Conservation (phyloP, 768 basidiomycete species). For the Xerocomellus dryophilus region DNA sequence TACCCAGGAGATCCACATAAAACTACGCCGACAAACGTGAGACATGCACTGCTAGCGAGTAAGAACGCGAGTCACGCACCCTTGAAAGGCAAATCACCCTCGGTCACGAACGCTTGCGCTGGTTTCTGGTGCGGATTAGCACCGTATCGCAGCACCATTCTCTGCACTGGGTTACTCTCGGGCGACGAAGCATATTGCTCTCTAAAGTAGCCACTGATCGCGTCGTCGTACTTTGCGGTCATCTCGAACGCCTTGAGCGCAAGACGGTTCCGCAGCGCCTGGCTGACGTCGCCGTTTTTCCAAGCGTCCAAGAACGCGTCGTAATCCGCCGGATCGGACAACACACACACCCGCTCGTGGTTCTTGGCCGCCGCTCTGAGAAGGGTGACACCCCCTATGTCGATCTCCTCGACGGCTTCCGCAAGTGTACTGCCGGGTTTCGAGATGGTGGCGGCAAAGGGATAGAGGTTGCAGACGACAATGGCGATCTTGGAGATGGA, state of each 20-base stretch:
- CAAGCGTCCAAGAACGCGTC: conserved; percentile 73
- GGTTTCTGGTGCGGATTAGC: conserved; percentile 99
- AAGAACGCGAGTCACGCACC: conserved; percentile 41
- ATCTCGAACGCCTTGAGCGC: conserved; percentile 97
- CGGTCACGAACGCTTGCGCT: conserved; percentile 90
- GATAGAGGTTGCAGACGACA: conserved; percentile 99
- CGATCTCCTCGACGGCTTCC: conserved; percentile 95
- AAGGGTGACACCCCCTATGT: conserved; percentile 97
- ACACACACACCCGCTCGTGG: conserved; percentile 85
- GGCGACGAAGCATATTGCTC: conserved; percentile 89
- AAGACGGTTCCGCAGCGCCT: conserved; percentile 67
- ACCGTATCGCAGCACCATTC: conserved; percentile 86
- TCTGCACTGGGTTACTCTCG: conserved; percentile 76
- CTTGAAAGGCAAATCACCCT: conserved; percentile 91
- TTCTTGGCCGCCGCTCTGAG: conserved; percentile 98
- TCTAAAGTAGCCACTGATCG: conserved; percentile 95
- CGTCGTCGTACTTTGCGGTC: conserved; percentile 93
- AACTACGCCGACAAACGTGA: conserved; percentile 43
- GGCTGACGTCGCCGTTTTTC: conserved; percentile 72
- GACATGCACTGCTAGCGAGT: not conserved
- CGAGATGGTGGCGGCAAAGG: conserved; percentile 89
- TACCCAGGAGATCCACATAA: conserved; percentile 95
- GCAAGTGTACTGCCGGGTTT: conserved; percentile 86
- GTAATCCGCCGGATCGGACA: conserved; percentile 90
- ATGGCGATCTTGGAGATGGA: conserved; percentile 90